Evolutionary conservation across 805 yeast species (phyloP).

Genomic region (Saccharomyces eubayanus): DNA sequence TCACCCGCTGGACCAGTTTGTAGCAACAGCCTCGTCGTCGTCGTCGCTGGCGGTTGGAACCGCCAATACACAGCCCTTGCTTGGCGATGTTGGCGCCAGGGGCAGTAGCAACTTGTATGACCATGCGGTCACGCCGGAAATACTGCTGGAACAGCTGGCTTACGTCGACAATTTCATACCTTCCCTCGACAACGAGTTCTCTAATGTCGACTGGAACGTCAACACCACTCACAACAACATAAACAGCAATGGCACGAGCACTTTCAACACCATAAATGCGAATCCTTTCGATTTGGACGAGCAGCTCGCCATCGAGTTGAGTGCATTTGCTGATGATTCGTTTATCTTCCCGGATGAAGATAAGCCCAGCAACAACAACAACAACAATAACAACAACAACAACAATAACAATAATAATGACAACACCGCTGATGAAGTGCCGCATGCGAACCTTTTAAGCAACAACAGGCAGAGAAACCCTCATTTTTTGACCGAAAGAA

Average conservation of each 20-base stretch:
- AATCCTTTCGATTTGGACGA: conserved; percentile 38
- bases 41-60: background rate
- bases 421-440: background rate
- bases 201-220: conserved; percentile 21
- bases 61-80: conserved; percentile 4
- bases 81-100: background rate
- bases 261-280: conserved; percentile 1
- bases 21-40: background rate
- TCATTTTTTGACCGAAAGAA: conserved; percentile 25
- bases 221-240: background rate
- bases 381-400: conserved; percentile 3
- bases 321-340: conserved; percentile 76
- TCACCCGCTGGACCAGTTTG: background rate
- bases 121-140: conserved; percentile 31
- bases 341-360: conserved; percentile 79
- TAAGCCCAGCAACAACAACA: conserved; percentile 26
- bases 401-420: conserved; percentile 2
- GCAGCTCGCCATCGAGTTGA: conserved; percentile 53
- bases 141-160: conserved; percentile 64
- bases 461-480: conserved; percentile 7
- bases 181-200: conserved; percentile 37
- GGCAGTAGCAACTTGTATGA: conserved; percentile 3
- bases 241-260: background rate
- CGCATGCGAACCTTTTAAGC: conserved; percentile 2
- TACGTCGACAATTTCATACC: conserved; percentile 72